These are phyloP conservation scores for Plasmodium blacklocki DNA, from an alignment of 169 alveolate genomes.

Conservation along the genomic window DNA sequence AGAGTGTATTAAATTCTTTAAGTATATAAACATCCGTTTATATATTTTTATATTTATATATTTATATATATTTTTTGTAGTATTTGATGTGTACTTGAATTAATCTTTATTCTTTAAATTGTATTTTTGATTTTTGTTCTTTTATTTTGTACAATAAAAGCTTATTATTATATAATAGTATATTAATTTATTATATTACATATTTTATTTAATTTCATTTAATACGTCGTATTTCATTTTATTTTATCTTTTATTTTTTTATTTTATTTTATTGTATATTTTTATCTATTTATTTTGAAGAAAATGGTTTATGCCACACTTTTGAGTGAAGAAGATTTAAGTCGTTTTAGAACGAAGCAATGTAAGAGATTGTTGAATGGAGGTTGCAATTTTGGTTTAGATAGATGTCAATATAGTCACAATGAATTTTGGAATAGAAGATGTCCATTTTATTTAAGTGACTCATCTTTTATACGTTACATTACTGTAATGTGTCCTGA, in stretches of 20 bases:
- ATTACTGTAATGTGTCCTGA: slow-evolving; percentile 89
- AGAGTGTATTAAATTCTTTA: too few relatives aligned
- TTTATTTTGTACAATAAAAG: neutral
- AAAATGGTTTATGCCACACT: slow-evolving; percentile 79
- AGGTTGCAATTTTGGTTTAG: slow-evolving; percentile 83
- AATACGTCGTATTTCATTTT: neutral
- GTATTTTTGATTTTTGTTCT: slow-evolving; percentile 13
- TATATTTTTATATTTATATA: too few relatives aligned
- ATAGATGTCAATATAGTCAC: slow-evolving; percentile 91
- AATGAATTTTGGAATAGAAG: slow-evolving; percentile 88
- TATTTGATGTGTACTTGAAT: neutral
- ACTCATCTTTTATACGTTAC: slow-evolving; percentile 86
- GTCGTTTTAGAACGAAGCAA: slow-evolving; percentile 90
- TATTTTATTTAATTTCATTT: neutral
- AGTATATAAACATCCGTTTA: too few relatives aligned
- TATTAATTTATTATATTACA: neutral
- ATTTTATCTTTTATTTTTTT: neutral
- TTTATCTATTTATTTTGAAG: neutral
- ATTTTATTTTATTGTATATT: neutral
- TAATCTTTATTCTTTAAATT: slow-evolving; percentile 10
- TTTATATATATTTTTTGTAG: neutral
- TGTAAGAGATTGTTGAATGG: slow-evolving; percentile 85
- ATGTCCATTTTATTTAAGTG: slow-evolving; percentile 88
- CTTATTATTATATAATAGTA: too few relatives aligned
- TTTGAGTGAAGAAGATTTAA: slow-evolving; percentile 86